phyloP scores from a whole-genome alignment of 73 alveolate genomes.

The Paraurostyla sp. region DNA sequence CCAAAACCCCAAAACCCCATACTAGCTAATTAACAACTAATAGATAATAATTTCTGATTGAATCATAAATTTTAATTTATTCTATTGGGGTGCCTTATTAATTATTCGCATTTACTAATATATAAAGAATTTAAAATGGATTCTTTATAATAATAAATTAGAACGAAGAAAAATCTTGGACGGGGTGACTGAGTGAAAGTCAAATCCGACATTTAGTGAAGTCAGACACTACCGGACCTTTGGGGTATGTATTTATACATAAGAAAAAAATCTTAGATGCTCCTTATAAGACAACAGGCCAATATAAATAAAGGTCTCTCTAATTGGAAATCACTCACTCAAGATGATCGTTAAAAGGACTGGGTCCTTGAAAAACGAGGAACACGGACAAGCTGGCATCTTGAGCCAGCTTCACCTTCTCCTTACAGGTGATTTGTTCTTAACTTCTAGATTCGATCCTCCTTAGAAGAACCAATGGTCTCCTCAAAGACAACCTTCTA shows the following conservation, averaged over 20 bases:
- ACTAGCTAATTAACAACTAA: too few relatives aligned
- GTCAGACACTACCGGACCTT: not conserved
- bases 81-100: not conserved
- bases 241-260: not conserved
- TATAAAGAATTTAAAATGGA: not conserved
- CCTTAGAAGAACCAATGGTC: not conserved
- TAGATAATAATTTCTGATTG: too few relatives aligned
- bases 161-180: constrained; percentile 23
- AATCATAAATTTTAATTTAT: too few relatives aligned
- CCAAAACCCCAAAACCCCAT: too few relatives aligned
- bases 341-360: not conserved
- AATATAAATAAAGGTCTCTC: not conserved
- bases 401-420: constrained; percentile 6
- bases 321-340: not conserved
- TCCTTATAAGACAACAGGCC: not conserved
- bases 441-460: constrained; percentile 47
- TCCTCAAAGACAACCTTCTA: not conserved
- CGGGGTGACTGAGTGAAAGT: not conserved
- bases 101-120: not conserved
- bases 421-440: constrained; percentile 50
- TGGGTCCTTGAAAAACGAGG: not conserved
- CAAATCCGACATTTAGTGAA: not conserved
- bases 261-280: not conserved
- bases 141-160: constrained; percentile 39
- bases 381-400: not conserved